Evolutionary conservation across 345 rosid genomes (phyloP).

Genomic region (Chamaenerion angustifolium): DNA sequence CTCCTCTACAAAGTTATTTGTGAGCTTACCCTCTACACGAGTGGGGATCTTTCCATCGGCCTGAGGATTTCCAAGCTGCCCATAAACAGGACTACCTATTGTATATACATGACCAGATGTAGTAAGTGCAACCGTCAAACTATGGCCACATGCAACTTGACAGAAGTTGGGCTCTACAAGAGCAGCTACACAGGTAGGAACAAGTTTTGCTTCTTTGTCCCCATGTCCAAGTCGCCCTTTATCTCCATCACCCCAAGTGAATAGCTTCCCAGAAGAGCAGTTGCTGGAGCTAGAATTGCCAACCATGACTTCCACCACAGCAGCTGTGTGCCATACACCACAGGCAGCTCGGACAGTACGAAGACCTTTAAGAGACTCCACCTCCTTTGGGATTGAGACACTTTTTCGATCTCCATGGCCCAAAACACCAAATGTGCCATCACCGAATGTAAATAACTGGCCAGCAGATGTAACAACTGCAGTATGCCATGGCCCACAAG

Average conservation of each 20-base stretch:
- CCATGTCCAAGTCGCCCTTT: slow-evolving; percentile 97
- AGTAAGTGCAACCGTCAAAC: slow-evolving; percentile 80
- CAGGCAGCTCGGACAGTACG: slow-evolving; percentile 69
- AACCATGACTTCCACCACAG: slow-evolving; percentile 94
- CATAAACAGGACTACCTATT: slow-evolving; percentile 94
- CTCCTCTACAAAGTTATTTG: slow-evolving; percentile 80
- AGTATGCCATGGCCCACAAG: slow-evolving; percentile 87
- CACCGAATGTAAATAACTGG: slow-evolving; percentile 66
- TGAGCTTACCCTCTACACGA: slow-evolving; percentile 82
- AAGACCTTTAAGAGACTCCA: slow-evolving; percentile 65
- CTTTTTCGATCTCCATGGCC: slow-evolving; percentile 66
- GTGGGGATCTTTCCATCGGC: slow-evolving; percentile 78
- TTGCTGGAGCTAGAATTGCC: slow-evolving; percentile 86
- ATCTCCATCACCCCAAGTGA: slow-evolving; percentile 99
- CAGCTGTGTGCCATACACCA: slow-evolving; percentile 89
- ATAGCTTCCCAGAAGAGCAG: slow-evolving; percentile 87
- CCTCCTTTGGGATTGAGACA: slow-evolving; percentile 57
- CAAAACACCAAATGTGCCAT: slow-evolving; percentile 72
- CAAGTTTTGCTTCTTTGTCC: slow-evolving; percentile 80
- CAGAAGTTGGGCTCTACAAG: slow-evolving; percentile 89
- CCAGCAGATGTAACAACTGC: slow-evolving; percentile 70
- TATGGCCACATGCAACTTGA: slow-evolving; percentile 92
- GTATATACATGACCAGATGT: slow-evolving; percentile 84
- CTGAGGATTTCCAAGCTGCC: slow-evolving; percentile 86
- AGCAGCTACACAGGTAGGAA: slow-evolving; percentile 94